Percentiles rank a stretch among this genome's conserved stretches.
Conservation (phyloP, 139 green algal genomes). For the Closterium sp. region DNA sequence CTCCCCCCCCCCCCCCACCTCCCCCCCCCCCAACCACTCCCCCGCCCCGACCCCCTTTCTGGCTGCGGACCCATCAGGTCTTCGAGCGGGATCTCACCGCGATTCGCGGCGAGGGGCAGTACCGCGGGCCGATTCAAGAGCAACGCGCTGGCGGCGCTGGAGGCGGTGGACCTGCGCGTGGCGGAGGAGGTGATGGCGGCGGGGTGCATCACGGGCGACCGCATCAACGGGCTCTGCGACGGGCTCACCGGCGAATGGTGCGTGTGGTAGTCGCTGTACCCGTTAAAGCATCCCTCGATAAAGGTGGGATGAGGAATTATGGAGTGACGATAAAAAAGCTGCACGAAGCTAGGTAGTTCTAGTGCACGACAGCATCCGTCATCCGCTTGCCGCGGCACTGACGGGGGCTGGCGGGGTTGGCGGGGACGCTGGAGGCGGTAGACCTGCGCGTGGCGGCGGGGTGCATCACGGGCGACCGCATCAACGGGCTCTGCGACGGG, state of each 20-base stretch:
- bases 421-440: slow-evolving; percentile 58
- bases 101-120: slow-evolving; percentile 69
- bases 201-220: slow-evolving; percentile 60
- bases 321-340: too few species aligned
- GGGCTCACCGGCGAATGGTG: slow-evolving; percentile 63
- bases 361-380: too few species aligned
- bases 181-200: slow-evolving; percentile 53
- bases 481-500: slow-evolving; percentile 67
- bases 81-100: slow-evolving; percentile 89
- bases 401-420: too few species aligned
- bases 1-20: too few species aligned
- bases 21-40: too few species aligned
- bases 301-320: too few species aligned
- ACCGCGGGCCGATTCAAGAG: slow-evolving; percentile 84
- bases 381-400: too few species aligned
- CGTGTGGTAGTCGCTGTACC: neutral
- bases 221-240: slow-evolving; percentile 66
- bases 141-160: slow-evolving; percentile 64
- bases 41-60: too few species aligned
- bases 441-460: slow-evolving; percentile 45
- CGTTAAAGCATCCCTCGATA: too few species aligned
- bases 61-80: slow-evolving; percentile 52
- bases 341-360: too few species aligned
- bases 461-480: slow-evolving; percentile 61
- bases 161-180: slow-evolving; percentile 53